Conservation (phyloP, 768 basidiomycete species). For the Collybiopsis luxurians region DNA sequence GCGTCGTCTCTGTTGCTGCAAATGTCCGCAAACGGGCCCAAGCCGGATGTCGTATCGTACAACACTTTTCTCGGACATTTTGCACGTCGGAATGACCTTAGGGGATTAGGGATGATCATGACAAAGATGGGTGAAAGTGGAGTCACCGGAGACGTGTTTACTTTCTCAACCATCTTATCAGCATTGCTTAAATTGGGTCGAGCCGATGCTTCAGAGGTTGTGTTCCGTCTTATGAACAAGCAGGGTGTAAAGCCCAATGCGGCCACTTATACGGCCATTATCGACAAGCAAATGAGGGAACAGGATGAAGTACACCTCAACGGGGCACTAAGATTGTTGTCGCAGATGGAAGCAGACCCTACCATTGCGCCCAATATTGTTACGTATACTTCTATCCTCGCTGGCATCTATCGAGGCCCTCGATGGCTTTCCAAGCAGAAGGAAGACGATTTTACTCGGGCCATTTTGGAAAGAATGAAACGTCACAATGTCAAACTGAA, state of each 20-base stretch:
- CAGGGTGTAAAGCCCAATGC: slow-evolving; percentile 73
- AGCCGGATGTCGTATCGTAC: slow-evolving; percentile 71
- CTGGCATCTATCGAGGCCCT: slow-evolving; percentile 61
- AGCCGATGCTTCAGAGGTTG: slow-evolving; percentile 59
- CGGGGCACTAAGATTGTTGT: slow-evolving; percentile 67
- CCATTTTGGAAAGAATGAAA: slow-evolving; percentile 60
- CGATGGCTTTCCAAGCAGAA: slow-evolving; percentile 43
- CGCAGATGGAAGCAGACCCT: slow-evolving; percentile 66
- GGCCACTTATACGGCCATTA: slow-evolving; percentile 76
- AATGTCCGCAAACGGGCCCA: slow-evolving; percentile 51
- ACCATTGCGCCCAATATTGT: slow-evolving; percentile 63
- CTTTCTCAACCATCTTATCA: slow-evolving; percentile 83
- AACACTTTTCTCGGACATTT: slow-evolving; percentile 79
- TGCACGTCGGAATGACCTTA: slow-evolving; percentile 60
- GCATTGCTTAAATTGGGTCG: slow-evolving; percentile 69
- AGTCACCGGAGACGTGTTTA: slow-evolving; percentile 75
- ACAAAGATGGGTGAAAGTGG: slow-evolving; percentile 50
- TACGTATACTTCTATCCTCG: slow-evolving; percentile 80
- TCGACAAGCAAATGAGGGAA: slow-evolving; percentile 67
- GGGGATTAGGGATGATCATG: slow-evolving; percentile 55
- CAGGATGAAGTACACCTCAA: slow-evolving; percentile 50
- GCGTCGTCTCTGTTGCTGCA: slow-evolving; percentile 39
- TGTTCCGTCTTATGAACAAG: slow-evolving; percentile 73
- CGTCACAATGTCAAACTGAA: slow-evolving; percentile 50
- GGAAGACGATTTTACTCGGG: slow-evolving; percentile 43